Evolutionary conservation across 2,329 filamentous ascomycete genomes (phyloP), one percentile per base, ranked within the genome.

Genomic region (Fusarium avenaceum): DNA sequence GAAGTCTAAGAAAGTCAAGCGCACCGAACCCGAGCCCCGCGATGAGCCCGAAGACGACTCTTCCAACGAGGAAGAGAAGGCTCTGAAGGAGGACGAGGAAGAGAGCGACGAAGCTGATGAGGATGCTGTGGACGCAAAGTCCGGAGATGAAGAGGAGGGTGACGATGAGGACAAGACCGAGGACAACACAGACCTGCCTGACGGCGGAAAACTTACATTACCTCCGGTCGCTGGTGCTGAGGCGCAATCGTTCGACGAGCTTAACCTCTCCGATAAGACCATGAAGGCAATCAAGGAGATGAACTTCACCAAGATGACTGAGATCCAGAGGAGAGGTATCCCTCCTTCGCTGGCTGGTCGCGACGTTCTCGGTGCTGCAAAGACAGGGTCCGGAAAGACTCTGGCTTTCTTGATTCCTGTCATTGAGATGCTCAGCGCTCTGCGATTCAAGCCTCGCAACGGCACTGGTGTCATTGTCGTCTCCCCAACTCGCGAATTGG

Each of bases 351-450:
- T 98, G 62, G 93, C 94, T 42, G 96, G 96, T 67, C 90, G 92
- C 76, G 95, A 98, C 81, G 92, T 98, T 22, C 87, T 99, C 44
- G 96, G 96, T 74, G 95, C 95, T 32, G 96, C 96, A 50, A 98
- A 98, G 85, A 97, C 94, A 4, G 94, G 94, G 43, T 96, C 93
- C 22, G 96, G 96, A 77, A 99, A 99, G 84, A 99, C 96, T 1
- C 81, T 98, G 63, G 91, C 95, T 4, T 99, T 99, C 81, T 84
- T 99, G 65, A 94, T 98, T 59, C 96, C 96, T 19, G 94, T 94
- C 3, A 86, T 98, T 39, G 96, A 98, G 82, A 96, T 97, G 89
- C 86, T 99, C 63, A 90, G 90, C 76, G 90, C 94, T 17, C 86
- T 99, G 73, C 89, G 91, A 66, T 98, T 97, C 86, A 98, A 98